Percentiles rank a stretch among this genome's conserved stretches.
phyloP scores from a whole-genome alignment of 1,284 basidiomycete genomes.

The Sporisorium iseilematis-ciliati region DNA sequence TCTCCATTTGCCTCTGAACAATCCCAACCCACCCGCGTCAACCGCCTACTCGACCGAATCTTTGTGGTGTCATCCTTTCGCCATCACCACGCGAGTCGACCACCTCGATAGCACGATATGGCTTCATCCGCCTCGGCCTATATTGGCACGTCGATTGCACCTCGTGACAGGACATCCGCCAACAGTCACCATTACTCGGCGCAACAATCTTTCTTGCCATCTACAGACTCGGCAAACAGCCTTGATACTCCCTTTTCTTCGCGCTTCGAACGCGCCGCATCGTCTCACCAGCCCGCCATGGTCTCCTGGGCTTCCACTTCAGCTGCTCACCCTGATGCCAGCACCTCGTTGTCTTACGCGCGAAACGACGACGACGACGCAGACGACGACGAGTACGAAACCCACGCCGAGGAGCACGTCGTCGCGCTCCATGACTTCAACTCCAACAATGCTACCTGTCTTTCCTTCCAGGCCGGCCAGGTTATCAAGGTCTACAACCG shows the following conservation, averaged over 20 bases:
- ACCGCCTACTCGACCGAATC: neutral
- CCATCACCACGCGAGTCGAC: neutral
- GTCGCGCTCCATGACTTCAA: constrained; percentile 70
- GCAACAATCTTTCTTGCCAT: constrained; percentile 24
- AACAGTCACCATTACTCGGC: constrained; percentile 9
- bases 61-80: too few species aligned
- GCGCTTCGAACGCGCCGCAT: constrained; percentile 28
- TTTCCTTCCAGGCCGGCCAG: constrained; percentile 88
- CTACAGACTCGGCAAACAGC: constrained; percentile 26
- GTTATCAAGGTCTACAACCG: constrained; percentile 88
- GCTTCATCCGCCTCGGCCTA: constrained; percentile 15
- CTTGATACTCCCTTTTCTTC: constrained; percentile 27
- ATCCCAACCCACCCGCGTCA: neutral
- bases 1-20: constrained; percentile 2
- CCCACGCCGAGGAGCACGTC: constrained; percentile 63
- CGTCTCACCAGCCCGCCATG: constrained; percentile 23
- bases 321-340: constrained; percentile 20
- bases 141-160: neutral
- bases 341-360: constrained; percentile 16
- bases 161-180: constrained; percentile 5
- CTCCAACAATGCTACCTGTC: constrained; percentile 74
- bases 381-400: constrained; percentile 26
- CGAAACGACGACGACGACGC: constrained; percentile 17
- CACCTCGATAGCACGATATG: constrained; percentile 14
- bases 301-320: constrained; percentile 27